A percentile compares a stretch with the other conserved stretches of the same genome.
Conservation (phyloP, 306 rosid genomes). For the Lagenaria siceraria region DNA sequence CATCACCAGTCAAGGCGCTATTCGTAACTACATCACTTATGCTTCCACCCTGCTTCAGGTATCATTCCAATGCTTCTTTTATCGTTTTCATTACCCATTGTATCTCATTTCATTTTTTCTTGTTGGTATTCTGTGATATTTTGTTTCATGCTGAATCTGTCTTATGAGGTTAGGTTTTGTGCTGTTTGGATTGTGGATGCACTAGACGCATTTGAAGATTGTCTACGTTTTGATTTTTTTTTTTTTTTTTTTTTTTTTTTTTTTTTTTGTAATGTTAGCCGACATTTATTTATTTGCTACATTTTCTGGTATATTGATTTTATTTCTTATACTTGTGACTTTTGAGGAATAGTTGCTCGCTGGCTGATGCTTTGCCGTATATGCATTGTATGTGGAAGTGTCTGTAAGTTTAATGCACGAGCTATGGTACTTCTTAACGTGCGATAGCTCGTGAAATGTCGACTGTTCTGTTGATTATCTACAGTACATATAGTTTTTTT, state of each 20-base stretch:
- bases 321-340: neutral
- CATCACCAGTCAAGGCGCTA: conserved; percentile 90
- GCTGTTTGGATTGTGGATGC: neutral
- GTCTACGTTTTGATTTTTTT: neutral
- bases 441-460: neutral
- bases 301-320: neutral
- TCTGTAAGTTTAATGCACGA: neutral
- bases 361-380: neutral
- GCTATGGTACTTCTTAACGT: neutral
- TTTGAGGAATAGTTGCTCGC: neutral
- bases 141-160: neutral
- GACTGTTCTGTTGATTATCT: neutral
- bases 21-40: conserved; percentile 92
- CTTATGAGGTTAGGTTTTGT: neutral
- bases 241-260: neutral
- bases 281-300: neutral
- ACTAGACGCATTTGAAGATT: neutral
- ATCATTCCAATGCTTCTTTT: neutral
- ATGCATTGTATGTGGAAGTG: neutral
- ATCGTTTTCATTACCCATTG: neutral
- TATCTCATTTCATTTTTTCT: neutral
- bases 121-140: neutral
- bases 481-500: too few species aligned
- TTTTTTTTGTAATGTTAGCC: neutral
- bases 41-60: conserved; percentile 93